Conservation (phyloP, 2,329 filamentous ascomycete genomes). For the Aspergillus chevalieri region DNA sequence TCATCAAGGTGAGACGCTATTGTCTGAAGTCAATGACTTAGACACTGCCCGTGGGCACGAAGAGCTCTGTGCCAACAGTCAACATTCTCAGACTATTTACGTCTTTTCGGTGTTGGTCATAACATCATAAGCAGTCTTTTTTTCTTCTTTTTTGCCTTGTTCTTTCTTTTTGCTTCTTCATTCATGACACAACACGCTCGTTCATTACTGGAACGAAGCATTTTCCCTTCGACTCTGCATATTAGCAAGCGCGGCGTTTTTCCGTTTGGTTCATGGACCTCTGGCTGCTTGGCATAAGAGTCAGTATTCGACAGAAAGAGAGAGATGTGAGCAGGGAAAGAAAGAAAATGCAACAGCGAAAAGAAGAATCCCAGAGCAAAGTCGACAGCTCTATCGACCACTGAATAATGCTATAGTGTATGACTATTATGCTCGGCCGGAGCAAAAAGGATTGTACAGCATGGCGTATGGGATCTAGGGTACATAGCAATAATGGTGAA, state of each 20-base stretch:
- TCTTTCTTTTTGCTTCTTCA: not conserved
- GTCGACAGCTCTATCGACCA: not conserved
- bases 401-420: not conserved
- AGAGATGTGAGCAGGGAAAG: not conserved
- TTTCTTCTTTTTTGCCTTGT: not conserved
- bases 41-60: not conserved
- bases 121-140: not conserved
- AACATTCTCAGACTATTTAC: not conserved
- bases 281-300: conserved; percentile 16
- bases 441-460: not conserved
- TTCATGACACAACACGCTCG: not conserved
- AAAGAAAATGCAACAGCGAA: not conserved
- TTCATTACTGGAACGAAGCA: not conserved
- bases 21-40: conserved; percentile 7
- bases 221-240: conserved; percentile 3
- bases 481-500: conserved; percentile 1
- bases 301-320: conserved; percentile 6
- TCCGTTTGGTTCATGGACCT: conserved; percentile 7
- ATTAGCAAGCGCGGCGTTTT: conserved; percentile 11
- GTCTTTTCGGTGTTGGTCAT: not conserved
- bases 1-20: conserved; percentile 16
- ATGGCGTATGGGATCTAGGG: not conserved
- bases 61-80: not conserved
- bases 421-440: not conserved
- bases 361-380: not conserved